Evolutionary conservation across 345 rosid species (phyloP).

Genomic region (Pistacia atlantica): DNA sequence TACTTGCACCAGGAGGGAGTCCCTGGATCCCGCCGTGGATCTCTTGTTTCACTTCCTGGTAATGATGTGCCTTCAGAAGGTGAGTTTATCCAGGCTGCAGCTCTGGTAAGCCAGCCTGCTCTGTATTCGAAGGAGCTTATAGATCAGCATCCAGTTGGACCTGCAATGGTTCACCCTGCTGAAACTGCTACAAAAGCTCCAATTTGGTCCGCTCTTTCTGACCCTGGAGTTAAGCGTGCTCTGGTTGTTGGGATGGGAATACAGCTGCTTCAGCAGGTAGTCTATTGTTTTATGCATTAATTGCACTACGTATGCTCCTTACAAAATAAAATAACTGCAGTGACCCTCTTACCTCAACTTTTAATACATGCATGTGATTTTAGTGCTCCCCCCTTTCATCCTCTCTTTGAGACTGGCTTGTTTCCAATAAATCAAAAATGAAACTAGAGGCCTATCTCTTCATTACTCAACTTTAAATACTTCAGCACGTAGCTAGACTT

Average conservation of each 20-base stretch:
- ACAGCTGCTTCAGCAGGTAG: constrained; percentile 94
- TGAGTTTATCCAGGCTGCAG: constrained; percentile 85
- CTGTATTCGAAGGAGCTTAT: constrained; percentile 66
- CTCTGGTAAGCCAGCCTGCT: constrained; percentile 78
- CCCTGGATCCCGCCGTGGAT: constrained; percentile 76
- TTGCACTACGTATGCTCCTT: neutral
- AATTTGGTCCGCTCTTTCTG: constrained; percentile 76
- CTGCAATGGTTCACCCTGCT: constrained; percentile 70
- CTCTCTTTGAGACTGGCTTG: neutral
- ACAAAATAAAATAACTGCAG: neutral
- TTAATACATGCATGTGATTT: neutral
- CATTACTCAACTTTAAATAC: neutral
- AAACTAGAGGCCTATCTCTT: neutral
- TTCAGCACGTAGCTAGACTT: neutral
- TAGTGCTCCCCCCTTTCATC: neutral
- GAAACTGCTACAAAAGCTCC: constrained; percentile 63
- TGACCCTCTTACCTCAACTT: neutral
- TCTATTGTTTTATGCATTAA: constrained; percentile 10
- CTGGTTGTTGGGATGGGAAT: constrained; percentile 86
- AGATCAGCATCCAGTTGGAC: constrained; percentile 59
- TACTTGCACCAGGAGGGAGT: constrained; percentile 80
- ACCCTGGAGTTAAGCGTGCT: constrained; percentile 91
- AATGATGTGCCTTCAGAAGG: constrained; percentile 51
- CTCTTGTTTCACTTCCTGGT: constrained; percentile 74
- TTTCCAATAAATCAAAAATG: constrained; percentile 1